Base-by-base conservation (phyloP, 139 green algal species). In the Closterium sp. region DNA sequence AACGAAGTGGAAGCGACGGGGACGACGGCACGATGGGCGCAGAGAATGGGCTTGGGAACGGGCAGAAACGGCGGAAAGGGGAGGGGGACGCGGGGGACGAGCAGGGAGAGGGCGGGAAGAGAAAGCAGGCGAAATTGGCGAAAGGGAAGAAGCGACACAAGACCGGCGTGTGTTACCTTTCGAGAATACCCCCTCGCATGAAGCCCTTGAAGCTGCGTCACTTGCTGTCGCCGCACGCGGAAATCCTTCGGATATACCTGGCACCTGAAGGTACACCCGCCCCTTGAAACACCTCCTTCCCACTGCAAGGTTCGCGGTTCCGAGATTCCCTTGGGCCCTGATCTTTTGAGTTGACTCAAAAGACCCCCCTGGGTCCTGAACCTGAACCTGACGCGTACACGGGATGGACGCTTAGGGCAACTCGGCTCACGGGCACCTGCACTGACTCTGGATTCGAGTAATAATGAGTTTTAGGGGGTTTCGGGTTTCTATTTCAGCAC, bases 141-240 rank as follows among this genome's bases (percentile, higher is more conserved):
- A 89, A 90, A 28, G 70, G 34, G 11, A 89, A 28, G 91, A 90
- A 95, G n/a, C 91, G 94, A 19, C 92, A 96, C 9, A 94, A 91
- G 85, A 90, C 87, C 89, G 98, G 98, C 38, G 96, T 99, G 22
- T 89, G 99, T 9, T 99, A 99, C 88, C 93, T 99, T 38, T 96
- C 93, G 89, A 94, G 97, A 27, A 95, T 97, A 31, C 96, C 96
- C 19, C 97, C 96, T 19, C 95, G 97, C 88, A 94, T 97, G 95
- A 99, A 99, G 91, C 98, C 97, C 1, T 95, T 96, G 70, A 99
- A 99, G 92, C 84, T 99, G 91, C 96, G 97, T 31, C 97, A 99
- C 91, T 90, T 99, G 95, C 93, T 99, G 91, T 93, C 94, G 27
- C 90, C 96, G 89, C 95, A 98, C 93, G 98, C 96, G 0, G 95